These are phyloP conservation scores for Euphorbia pulcherrima DNA, from an alignment of 345 rosid species.

Conservation along the genomic window DNA sequence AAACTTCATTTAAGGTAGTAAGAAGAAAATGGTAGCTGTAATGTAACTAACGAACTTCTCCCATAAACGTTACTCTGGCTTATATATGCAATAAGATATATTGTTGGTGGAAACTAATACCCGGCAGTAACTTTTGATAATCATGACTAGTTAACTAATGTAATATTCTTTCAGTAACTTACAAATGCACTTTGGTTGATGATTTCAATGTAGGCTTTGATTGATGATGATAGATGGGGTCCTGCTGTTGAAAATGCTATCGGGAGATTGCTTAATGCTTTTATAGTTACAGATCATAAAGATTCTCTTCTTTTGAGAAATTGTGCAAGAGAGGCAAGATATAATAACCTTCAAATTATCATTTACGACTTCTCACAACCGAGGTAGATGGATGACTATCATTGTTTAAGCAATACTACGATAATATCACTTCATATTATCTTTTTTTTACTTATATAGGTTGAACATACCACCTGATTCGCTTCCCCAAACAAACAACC, in stretches of 20 bases:
- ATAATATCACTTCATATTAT: conserved; percentile 15
- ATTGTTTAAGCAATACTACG: conserved; percentile 1
- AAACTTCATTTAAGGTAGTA: neutral
- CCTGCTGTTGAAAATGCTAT: conserved; percentile 83
- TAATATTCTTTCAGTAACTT: conserved; percentile 4
- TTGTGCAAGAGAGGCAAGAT: conserved; percentile 70
- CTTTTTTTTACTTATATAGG: conserved; percentile 40
- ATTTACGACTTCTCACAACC: conserved; percentile 86
- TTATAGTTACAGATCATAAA: conserved; percentile 78
- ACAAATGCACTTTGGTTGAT: conserved; percentile 3
- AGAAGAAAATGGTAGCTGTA: neutral
- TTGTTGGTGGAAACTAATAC: neutral
- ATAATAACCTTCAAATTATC: conserved; percentile 59
- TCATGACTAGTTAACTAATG: conserved; percentile 1
- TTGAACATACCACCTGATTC: conserved; percentile 62
- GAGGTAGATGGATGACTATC: conserved; percentile 40
- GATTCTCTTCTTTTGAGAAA: conserved; percentile 63
- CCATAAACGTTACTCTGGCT: neutral
- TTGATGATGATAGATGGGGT: conserved; percentile 78
- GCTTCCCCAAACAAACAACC: conserved; percentile 81
- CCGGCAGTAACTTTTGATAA: neutral
- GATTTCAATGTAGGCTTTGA: conserved; percentile 51
- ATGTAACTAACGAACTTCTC: too few species aligned
- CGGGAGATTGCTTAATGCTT: conserved; percentile 83
- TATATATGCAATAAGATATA: neutral